Evolutionary conservation across 345 rosid species (phyloP).

Genomic region (Sisymbrium irio): DNA sequence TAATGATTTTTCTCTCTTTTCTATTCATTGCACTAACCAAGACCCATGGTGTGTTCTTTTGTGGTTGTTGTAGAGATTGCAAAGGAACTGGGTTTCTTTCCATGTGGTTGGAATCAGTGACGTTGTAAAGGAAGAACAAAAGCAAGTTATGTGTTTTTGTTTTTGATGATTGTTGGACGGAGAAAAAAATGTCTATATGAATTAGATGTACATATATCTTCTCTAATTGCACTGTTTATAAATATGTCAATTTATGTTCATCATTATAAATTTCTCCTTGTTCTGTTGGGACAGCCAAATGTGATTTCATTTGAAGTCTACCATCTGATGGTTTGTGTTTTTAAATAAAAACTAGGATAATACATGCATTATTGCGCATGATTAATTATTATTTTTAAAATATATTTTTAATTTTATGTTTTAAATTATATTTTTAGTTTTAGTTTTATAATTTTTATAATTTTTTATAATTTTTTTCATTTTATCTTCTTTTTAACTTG

Average conservation of each 20-base stretch:
- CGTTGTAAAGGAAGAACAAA: constrained; percentile 38
- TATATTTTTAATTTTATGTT: too few species aligned
- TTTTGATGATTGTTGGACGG: not conserved
- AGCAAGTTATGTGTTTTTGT: constrained; percentile 14
- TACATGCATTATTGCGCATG: too few species aligned
- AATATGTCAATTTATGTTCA: constrained; percentile 12
- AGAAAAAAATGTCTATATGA: not conserved
- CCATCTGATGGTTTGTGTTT: too few species aligned
- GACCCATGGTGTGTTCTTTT: constrained; percentile 61
- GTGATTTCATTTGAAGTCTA: not conserved
- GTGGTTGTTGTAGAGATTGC: constrained; percentile 47
- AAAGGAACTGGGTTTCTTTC: constrained; percentile 98
- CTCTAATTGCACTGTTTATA: not conserved
- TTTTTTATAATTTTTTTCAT: too few species aligned
- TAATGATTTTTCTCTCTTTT: not conserved
- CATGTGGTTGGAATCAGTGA: constrained; percentile 72
- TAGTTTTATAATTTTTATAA: too few species aligned
- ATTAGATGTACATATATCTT: not conserved
- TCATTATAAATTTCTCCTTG: not conserved
- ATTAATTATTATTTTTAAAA: too few species aligned
- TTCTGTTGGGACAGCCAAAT: not conserved
- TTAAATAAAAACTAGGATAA: too few species aligned
- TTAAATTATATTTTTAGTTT: too few species aligned
- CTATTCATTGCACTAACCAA: constrained; percentile 74
- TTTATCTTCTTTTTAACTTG: too few species aligned